Percentiles rank a stretch among this genome's conserved stretches.
Conservation (phyloP, 129 eudicot species). For the Tagetes erecta region DNA sequence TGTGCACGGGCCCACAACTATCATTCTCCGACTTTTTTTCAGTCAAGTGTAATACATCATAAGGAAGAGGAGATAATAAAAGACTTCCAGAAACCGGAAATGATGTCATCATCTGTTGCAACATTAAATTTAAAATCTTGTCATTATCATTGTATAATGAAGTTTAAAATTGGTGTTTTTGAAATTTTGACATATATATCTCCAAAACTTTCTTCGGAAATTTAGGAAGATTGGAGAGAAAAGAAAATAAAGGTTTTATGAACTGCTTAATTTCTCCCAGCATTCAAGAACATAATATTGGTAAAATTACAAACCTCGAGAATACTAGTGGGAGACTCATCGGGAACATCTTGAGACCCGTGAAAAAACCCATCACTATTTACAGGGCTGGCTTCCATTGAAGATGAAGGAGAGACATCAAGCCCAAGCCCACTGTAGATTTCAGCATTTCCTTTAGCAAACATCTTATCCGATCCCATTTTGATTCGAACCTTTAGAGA, state of each 20-base stretch:
- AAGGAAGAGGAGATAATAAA: constrained; percentile 77
- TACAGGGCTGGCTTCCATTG: constrained; percentile 62
- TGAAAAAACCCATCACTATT: constrained; percentile 57
- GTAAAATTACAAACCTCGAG: constrained; percentile 59
- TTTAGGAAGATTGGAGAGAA: neutral
- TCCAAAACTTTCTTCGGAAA: neutral
- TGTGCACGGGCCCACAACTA: constrained; percentile 42
- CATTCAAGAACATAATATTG: constrained; percentile 12
- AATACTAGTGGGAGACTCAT: constrained; percentile 80
- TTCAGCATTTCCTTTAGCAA: constrained; percentile 68
- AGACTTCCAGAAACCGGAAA: constrained; percentile 49
- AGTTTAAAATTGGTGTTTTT: neutral
- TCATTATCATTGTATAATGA: neutral
- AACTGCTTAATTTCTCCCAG: neutral
- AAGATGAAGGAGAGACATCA: constrained; percentile 84
- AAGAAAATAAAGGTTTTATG: neutral
- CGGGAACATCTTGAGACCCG: constrained; percentile 31
- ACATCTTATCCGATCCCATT: constrained; percentile 68
- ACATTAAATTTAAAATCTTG: neutral
- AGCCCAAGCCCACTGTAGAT: constrained; percentile 98
- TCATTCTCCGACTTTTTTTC: constrained; percentile 50
- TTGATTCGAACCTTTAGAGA: constrained; percentile 72
- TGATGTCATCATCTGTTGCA: constrained; percentile 88
- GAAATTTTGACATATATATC: neutral
- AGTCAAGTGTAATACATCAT: constrained; percentile 45